phyloP scores from a whole-genome alignment of 345 rosid genomes.

The Durio zibethinus region DNA sequence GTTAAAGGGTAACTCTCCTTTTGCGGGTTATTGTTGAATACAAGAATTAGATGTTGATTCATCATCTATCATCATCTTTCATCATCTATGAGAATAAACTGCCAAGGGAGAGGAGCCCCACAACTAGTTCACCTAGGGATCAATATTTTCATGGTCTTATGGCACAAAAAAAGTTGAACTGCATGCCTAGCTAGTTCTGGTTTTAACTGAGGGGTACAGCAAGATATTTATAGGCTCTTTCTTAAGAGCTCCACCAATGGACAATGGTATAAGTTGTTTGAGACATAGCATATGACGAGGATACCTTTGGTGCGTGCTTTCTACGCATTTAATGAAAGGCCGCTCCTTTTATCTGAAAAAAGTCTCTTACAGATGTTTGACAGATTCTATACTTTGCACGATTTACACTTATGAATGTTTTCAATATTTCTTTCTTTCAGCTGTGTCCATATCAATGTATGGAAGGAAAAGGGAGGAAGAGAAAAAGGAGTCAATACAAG shows the following conservation, averaged over 20 bases:
- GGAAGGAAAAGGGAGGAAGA: not conserved
- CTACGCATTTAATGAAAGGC: constrained; percentile 27
- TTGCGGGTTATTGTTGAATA: constrained; percentile 42
- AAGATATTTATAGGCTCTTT: constrained; percentile 3
- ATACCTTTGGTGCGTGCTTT: constrained; percentile 43
- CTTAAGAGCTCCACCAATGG: constrained; percentile 12
- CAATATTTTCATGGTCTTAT: constrained; percentile 11
- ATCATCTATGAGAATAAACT: constrained; percentile 25
- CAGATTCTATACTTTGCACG: constrained; percentile 34
- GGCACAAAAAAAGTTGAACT: not conserved
- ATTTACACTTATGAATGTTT: constrained; percentile 21
- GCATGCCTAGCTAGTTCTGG: not conserved
- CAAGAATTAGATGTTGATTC: not conserved
- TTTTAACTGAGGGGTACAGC: not conserved
- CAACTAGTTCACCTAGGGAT: constrained; percentile 49
- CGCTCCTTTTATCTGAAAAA: constrained; percentile 25
- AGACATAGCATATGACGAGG: constrained; percentile 51
- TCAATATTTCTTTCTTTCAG: not conserved
- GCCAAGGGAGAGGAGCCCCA: constrained; percentile 76
- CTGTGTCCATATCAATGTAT: not conserved
- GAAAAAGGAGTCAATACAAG: constrained; percentile 10
- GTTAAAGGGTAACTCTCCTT: constrained; percentile 97
- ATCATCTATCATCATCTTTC: not conserved
- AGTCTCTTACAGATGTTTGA: constrained; percentile 9
- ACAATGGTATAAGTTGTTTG: constrained; percentile 13